Percentiles rank a stretch among this genome's conserved stretches.
phyloP scores from a whole-genome alignment of 2,329 filamentous ascomycete species.

The Aspergillus fischeri region DNA sequence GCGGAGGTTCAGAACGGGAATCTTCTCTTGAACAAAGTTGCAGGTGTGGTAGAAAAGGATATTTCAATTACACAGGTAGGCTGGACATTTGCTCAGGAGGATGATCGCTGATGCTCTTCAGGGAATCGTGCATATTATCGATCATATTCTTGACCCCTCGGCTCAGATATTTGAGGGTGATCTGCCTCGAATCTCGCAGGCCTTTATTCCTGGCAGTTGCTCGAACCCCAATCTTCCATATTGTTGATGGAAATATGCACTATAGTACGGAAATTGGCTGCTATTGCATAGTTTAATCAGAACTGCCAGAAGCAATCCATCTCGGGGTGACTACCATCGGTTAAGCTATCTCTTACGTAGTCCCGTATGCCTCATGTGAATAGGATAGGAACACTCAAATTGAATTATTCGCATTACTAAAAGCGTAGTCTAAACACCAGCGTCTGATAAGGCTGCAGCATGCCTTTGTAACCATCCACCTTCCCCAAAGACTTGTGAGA shows the following conservation, averaged over 20 bases:
- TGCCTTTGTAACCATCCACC: not conserved
- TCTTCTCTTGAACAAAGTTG: conserved; percentile 3
- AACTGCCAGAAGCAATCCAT: too few species aligned
- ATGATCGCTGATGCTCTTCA: not conserved
- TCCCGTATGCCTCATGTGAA: too few species aligned
- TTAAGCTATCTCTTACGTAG: too few species aligned
- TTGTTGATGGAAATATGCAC: not conserved
- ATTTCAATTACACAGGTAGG: not conserved
- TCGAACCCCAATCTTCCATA: conserved; percentile 1
- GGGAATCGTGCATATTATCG: conserved; percentile 2
- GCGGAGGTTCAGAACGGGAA: not conserved
- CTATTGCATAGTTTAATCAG: too few species aligned
- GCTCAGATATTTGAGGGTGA: not conserved
- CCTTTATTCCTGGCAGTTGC: conserved; percentile 3
- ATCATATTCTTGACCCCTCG: conserved; percentile 1
- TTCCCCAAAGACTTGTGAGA: not conserved
- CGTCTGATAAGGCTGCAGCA: conserved; percentile 2
- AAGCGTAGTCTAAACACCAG: not conserved
- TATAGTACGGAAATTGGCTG: too few species aligned
- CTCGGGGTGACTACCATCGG: too few species aligned
- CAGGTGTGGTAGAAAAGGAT: conserved; percentile 1
- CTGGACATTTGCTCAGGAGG: too few species aligned
- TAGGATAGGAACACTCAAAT: too few species aligned
- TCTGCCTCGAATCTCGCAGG: conserved; percentile 1
- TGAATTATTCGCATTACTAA: not conserved